Evolutionary conservation across 495 filamentous ascomycete genomes (phyloP), one percentile per base, ranked within the genome.

Genomic region (Sphaerosporella brunnea): DNA sequence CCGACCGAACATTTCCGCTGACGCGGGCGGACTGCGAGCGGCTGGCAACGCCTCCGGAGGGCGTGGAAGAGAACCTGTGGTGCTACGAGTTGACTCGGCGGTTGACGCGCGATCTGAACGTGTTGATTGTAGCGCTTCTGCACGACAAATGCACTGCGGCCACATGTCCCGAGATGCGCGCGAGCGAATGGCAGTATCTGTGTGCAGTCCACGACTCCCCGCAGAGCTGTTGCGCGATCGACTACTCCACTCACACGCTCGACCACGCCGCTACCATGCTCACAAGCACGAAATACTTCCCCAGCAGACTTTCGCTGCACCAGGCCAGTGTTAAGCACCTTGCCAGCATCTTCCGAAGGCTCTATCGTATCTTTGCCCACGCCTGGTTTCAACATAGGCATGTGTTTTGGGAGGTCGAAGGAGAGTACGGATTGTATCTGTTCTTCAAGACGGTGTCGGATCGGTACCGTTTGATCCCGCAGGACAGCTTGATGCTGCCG

Each of bases 371-470:
- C 61, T 96, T 96, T 60, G 92, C 90, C 42, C 90, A 97, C 57
- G 90, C 90, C 9, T 97, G 90, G 90, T 97, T 94, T 63, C 86
- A 94, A 62, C 90, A 97, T 60, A 75, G 85, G 16, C 76, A 76
- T 41, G 79, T 93, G n/a, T 97, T 96, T 59, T 95, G 87, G 86
- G 76, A 82, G 32, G 80, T 95, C n/a, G 92, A 97, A 63, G 72
- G 72, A 10, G 73, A 82, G 60, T 80, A 80, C 38, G 90, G 90
- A 8, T 64, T 97, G 1, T 97, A 96, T 61, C 71, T 90, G 32
- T 80, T 97, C 50, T 96, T 96, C 70, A 96, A 95, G 70, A 92
- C 80, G 0, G 87, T 96, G 24, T 94, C 86, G 56, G 90, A 96
- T 56, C 70, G 75, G 54, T 96, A 94, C 63, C 72, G 74, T 34